phyloP scores from a whole-genome alignment of 352 stramenopile genomes.

The Phytophthora podocarpi region DNA sequence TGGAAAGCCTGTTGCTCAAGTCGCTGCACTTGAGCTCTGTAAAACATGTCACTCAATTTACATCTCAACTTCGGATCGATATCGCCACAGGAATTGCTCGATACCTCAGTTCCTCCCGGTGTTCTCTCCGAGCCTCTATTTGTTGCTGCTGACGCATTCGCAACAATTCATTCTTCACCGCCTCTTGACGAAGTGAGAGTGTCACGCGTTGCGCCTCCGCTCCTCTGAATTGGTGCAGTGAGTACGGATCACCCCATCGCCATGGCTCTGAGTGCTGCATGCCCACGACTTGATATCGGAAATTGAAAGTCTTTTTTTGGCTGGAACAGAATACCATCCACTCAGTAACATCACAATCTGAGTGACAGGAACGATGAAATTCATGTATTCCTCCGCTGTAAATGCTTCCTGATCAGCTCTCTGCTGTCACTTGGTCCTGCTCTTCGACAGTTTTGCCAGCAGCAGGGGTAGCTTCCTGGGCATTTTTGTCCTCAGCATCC shows the following conservation, averaged over 20 bases:
- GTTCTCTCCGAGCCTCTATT: slow-evolving; percentile 17
- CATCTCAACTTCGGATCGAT: neutral
- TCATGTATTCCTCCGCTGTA: slow-evolving; percentile 17
- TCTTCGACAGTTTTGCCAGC: slow-evolving; percentile 15
- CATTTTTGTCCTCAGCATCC: slow-evolving; percentile 23
- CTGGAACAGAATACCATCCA: neutral
- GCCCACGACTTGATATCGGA: neutral
- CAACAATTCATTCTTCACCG: slow-evolving; percentile 33
- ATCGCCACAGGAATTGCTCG: neutral
- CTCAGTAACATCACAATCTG: neutral
- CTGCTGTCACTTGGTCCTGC: slow-evolving; percentile 17
- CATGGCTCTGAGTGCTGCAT: slow-evolving; percentile 12
- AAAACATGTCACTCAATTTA: slow-evolving; percentile 3
- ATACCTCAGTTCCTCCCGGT: slow-evolving; percentile 33
- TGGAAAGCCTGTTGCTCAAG: slow-evolving; percentile 37
- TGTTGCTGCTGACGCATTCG: slow-evolving; percentile 33
- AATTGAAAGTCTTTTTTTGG: slow-evolving; percentile 26
- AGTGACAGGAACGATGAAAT: slow-evolving; percentile 6
- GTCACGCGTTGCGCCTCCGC: slow-evolving; percentile 5
- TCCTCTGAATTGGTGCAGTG: neutral
- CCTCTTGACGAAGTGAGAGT: slow-evolving; percentile 18
- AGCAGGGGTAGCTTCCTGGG: neutral
- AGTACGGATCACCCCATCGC: slow-evolving; percentile 12
- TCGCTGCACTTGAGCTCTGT: slow-evolving; percentile 34
- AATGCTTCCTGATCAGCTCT: slow-evolving; percentile 17